Evolutionary conservation across 2,329 filamentous ascomycete species (phyloP), one percentile per base, ranked within the genome.

Genomic region (Penicillium aurantiogriseum): DNA sequence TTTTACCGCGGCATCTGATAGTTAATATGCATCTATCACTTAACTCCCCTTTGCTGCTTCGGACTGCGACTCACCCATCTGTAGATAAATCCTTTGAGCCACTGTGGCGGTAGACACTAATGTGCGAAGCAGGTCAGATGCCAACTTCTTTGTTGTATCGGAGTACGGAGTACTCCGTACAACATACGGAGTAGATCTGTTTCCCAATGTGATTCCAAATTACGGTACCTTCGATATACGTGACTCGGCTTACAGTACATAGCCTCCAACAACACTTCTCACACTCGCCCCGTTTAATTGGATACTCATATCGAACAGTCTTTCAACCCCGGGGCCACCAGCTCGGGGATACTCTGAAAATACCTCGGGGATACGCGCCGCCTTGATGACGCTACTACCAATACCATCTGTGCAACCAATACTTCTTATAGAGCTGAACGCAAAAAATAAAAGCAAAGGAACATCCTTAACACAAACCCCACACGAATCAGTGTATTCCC

Each of bases 11-110:
- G 7, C 33, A 4, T 35, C 19, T 36, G 31, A 23, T 15, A 23
- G 23, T 23, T 23, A n/a, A 4, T 23, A 36, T 25, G 29, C 27
- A 46, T 21, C n/a, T 17, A 35, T 25, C 31, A 31, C 10, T 23
- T 33, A 15, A 19, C 7, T 31, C 23, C 11, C 25, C 29, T 9
- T 19, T 4, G 46, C 62, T 2, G 45, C 49, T 66, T 67, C n/a
- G 66, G 31, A 27, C 60, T 52, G 29, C 62, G 11, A 21, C 15
- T 13, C 21, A 31, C 13, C 8, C 23, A 19, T 13, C 40, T 54
- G 35, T 19, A 48, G 33, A 47, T n/a, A 27, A 3, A 39, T 21
- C 33, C 9, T 36, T 47, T 1, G 23, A 52, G 4, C 15, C 19
- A 39, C 31, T 19, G 9, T 27, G 4, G 3, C 19, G 1, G 17